Conservation (phyloP, 108 stramenopile species). For the Nitzschia sp. region DNA sequence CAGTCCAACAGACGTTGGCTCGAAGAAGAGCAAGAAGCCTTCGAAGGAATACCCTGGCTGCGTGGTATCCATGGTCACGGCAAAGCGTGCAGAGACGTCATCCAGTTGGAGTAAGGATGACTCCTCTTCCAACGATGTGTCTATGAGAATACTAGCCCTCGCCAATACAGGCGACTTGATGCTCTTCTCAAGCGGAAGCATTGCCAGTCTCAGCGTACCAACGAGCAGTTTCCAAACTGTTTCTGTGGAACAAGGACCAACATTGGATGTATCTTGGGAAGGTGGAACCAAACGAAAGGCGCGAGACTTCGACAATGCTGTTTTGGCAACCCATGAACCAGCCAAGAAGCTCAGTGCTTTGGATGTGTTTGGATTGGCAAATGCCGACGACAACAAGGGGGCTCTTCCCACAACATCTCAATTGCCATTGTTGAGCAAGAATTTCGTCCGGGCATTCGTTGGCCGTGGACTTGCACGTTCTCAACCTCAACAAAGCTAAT, state of each 20-base stretch:
- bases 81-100: background rate
- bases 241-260: background rate
- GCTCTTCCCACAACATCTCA: constrained; percentile 40
- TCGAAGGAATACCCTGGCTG: constrained; percentile 9
- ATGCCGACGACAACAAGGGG: constrained; percentile 16
- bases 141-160: constrained; percentile 16
- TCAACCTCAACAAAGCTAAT: background rate
- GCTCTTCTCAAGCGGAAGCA: constrained; percentile 9
- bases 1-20: constrained; percentile 2
- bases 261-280: constrained; percentile 10
- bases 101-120: constrained; percentile 8
- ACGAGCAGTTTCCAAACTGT: background rate
- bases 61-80: constrained; percentile 19
- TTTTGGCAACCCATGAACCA: constrained; percentile 10
- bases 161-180: constrained; percentile 18
- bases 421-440: constrained; percentile 57
- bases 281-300: constrained; percentile 27
- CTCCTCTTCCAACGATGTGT: background rate
- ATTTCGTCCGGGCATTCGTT: constrained; percentile 58
- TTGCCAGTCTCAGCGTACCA: background rate
- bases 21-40: background rate
- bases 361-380: constrained; percentile 18
- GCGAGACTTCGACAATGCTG: constrained; percentile 22
- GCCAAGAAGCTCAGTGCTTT: constrained; percentile 38
- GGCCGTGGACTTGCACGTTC: constrained; percentile 26